Evolutionary conservation across 441 rosid genomes (phyloP), one percentile per base, ranked within the genome.

Genomic region (Gossypium schwendimanii): DNA sequence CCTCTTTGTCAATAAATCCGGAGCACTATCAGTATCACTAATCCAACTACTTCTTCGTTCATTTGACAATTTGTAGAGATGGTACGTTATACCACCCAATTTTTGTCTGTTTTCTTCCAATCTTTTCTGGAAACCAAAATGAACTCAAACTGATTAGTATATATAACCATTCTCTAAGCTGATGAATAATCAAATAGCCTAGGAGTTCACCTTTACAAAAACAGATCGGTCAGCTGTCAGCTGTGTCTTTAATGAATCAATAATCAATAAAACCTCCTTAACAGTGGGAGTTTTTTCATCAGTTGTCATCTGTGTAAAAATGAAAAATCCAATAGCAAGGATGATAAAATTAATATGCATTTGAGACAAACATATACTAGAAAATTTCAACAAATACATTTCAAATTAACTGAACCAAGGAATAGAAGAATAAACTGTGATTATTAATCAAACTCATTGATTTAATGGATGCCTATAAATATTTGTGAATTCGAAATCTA

Each of bases 1-100:
- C 84, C 90, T 84, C 85, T 86, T 93, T 55, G 89, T 82, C 70
- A 95, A 83, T 72, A 93, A 81, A 86, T 91, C 91, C 44, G 76
- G 76, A 68, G 80, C 79, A 58, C 73, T 78, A 72, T 75, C 76
- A 69, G 60, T 57, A 69, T 68, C 72, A 33, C 44, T 75, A 65
- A n/a, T 79, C 81, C 74, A 83, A 66, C 71, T 54, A 64, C 83
- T 80, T 74, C 84, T 84, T 84, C 92, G 84, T 52, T 89, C 95
- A 76, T 74, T 73, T 0, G 97, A 87, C 57, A 81, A 71, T 63
- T 75, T 86, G 75, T 79, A 81, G 17, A 86, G 76, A 70, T 82
- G 86, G 28, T 78, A 80, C 4, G 95, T 91, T 71, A 91, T 75
- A 8, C 79, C 89, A 72, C 45, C 60, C 90, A 95, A 60, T 72